Base-by-base conservation (phyloP, 306 rosid genomes). In the Vicia faba region DNA sequence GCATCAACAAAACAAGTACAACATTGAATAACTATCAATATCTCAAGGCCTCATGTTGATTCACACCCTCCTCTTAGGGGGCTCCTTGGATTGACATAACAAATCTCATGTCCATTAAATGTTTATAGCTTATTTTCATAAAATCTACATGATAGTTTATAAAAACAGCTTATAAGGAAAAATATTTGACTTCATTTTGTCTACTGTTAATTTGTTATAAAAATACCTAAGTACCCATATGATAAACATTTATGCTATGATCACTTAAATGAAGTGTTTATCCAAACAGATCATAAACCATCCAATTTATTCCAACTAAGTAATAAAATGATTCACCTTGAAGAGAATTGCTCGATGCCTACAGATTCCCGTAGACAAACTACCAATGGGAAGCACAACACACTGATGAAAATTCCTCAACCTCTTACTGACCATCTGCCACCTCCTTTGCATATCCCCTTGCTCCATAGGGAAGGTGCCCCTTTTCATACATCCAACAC, bases 271-370 rank as follows among this genome's bases (percentile, higher is more conserved):
- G 7, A 8, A 48, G 4, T 48, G 12, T 48, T 51, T 51, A 20
- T 51, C 14, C 28, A 20, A 51, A 51, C n/a, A 51, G 1, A 51
- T n/a, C 13, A 19, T 11, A 20, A 51, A 51, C 10, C 48, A 45
- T 56, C 56, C 13, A 56, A 13, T 14, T 25, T 39, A 53, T 16
- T 15, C 39, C 23, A 11, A 54, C 38, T 3, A 53, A 19, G n/a
- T 33, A 28, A 70, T 6, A 14, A 49, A 55, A 29, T 66, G 51
- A 49, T 72, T 79, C 71, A 93, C 99, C 96, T 95, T 95, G 83
- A 95, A 95, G 67, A 95, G 96, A 78, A 95, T 78, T 14, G 99
- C 99, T 4, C 97, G 96, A 62, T 95, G 99, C 81, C 99, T 81
- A 70, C 99, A 95, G 49, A 90, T 87, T 54, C 99, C 99, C 35